Percentiles rank a stretch among this genome's conserved stretches.
Evolutionary conservation across 2,329 filamentous ascomycete genomes (phyloP).

Genomic region (Periconia sp.): DNA sequence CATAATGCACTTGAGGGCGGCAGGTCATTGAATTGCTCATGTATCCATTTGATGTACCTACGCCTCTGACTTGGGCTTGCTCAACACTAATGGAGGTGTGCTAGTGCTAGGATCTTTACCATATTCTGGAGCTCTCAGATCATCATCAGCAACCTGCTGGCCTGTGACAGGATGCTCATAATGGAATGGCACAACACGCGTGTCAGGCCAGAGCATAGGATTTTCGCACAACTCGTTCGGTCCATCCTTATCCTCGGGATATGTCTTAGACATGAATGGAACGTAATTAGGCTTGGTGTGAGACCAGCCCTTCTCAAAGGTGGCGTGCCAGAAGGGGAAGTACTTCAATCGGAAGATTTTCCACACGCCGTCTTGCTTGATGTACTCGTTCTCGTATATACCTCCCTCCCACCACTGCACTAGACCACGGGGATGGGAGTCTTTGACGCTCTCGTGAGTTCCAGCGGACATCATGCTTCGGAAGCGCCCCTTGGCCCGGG

Average conservation of each 20-base stretch:
- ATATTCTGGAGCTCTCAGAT: constrained; percentile 56
- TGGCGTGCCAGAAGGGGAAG: constrained; percentile 63
- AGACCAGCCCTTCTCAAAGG: constrained; percentile 61
- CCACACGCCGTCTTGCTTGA: constrained; percentile 62
- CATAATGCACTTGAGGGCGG: background rate
- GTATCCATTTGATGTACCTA: constrained; percentile 12
- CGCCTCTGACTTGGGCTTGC: constrained; percentile 29
- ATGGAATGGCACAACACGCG: constrained; percentile 61
- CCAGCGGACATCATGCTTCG: constrained; percentile 63
- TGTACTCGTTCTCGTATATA: constrained; percentile 65
- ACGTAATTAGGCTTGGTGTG: constrained; percentile 61
- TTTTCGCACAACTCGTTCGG: constrained; percentile 61
- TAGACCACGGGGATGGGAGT: constrained; percentile 58
- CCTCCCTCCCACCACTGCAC: constrained; percentile 66
- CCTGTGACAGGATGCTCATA: constrained; percentile 60
- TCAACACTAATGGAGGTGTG: constrained; percentile 52
- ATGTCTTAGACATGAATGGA: constrained; percentile 57
- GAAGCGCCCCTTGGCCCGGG: constrained; percentile 59
- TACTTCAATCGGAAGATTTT: constrained; percentile 62
- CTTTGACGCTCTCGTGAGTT: constrained; percentile 59
- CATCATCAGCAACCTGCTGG: constrained; percentile 51
- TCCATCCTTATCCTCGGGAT: constrained; percentile 57
- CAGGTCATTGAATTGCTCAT: background rate
- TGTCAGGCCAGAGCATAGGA: constrained; percentile 64
- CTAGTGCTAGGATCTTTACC: constrained; percentile 50